Conservation (phyloP, 805 yeast genomes). For the Isabelozyma gotoi region DNA sequence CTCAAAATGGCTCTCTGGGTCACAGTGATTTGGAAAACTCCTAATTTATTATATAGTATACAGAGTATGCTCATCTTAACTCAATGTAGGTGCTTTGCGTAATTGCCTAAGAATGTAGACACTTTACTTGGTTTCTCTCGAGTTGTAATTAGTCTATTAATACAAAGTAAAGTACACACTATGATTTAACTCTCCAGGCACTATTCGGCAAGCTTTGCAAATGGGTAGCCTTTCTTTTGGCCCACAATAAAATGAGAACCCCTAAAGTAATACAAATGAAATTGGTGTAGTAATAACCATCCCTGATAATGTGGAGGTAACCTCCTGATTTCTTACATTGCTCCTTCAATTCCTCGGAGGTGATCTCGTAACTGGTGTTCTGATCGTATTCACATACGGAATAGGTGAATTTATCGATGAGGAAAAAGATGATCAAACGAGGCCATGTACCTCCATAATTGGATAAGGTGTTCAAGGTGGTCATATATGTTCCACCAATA, state of each 20-base stretch:
- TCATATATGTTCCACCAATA: slow-evolving; percentile 98
- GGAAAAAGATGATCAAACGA: slow-evolving; percentile 67
- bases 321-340: slow-evolving; percentile 60
- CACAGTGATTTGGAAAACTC: neutral
- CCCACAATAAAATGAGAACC: slow-evolving; percentile 62
- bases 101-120: neutral
- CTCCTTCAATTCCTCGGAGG: slow-evolving; percentile 40
- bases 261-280: slow-evolving; percentile 70
- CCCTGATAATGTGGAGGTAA: slow-evolving; percentile 50
- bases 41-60: neutral
- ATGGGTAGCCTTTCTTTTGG: slow-evolving; percentile 57
- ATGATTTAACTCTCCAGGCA: slow-evolving; percentile 67
- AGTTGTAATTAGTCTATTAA: neutral
- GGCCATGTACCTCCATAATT: slow-evolving; percentile 99
- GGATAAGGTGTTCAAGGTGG: slow-evolving; percentile 85
- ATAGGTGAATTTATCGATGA: slow-evolving; percentile 77
- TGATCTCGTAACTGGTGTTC: slow-evolving; percentile 9
- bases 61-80: no score
- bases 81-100: no score
- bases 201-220: slow-evolving; percentile 72
- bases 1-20: neutral
- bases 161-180: neutral
- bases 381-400: slow-evolving; percentile 49
- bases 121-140: no score
- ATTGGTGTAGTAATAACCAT: slow-evolving; percentile 86